Evolutionary conservation across 1,139 yeast species (phyloP).

Genomic region (Yamadazyma sp.): DNA sequence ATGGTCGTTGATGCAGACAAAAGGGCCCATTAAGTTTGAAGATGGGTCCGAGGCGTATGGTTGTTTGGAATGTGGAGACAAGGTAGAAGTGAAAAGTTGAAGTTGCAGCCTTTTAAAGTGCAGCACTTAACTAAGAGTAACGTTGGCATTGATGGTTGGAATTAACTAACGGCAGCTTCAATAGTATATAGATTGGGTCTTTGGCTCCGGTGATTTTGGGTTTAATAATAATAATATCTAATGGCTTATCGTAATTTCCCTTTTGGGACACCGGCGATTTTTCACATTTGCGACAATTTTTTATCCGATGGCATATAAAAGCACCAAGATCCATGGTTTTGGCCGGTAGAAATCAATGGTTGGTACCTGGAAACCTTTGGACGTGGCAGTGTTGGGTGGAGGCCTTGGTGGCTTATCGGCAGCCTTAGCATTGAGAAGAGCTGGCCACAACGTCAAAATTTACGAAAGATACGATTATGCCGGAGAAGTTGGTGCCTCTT

Average conservation of each 20-base stretch:
- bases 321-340: too few species aligned
- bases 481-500: slow-evolving; percentile 41
- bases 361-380: slow-evolving; percentile 12
- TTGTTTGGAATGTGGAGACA: slow-evolving; percentile 68
- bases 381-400: slow-evolving; percentile 32
- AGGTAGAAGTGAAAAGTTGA: slow-evolving; percentile 39
- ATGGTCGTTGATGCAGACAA: slow-evolving; percentile 82
- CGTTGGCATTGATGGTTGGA: neutral
- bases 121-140: neutral
- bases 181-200: too few species aligned
- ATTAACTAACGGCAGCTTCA: too few species aligned
- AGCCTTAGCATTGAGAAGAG: slow-evolving; percentile 29
- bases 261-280: too few species aligned
- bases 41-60: slow-evolving; percentile 48
- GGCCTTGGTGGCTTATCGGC: slow-evolving; percentile 41
- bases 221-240: neutral
- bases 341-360: slow-evolving; percentile 3
- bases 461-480: slow-evolving; percentile 30
- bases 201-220: neutral
- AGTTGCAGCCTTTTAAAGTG: slow-evolving; percentile 4
- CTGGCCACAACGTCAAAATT: slow-evolving; percentile 33
- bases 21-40: slow-evolving; percentile 49
- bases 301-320: neutral
- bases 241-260: too few species aligned
- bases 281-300: slow-evolving; percentile 1